Evolutionary conservation across 306 rosid genomes (phyloP).

Genomic region (Leucaena leucocephala): DNA sequence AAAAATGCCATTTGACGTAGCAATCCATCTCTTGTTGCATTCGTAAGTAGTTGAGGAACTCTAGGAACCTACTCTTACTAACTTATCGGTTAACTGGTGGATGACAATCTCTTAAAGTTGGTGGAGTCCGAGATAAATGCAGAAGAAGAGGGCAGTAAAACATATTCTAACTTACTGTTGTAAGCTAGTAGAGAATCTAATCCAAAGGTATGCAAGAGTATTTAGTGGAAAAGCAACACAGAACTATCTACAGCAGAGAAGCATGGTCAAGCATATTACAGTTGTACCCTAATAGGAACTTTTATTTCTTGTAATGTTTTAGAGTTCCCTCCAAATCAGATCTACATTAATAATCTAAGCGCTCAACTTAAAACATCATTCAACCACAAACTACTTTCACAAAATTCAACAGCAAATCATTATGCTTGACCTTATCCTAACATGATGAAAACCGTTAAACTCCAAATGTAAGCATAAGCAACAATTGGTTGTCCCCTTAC

Average conservation of each 20-base stretch:
- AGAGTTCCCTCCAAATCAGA: too few species aligned
- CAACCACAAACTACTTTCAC: too few species aligned
- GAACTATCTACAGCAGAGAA: neutral
- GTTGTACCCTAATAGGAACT: too few species aligned
- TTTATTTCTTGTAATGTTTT: too few species aligned
- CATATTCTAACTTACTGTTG: neutral
- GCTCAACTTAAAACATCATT: too few species aligned
- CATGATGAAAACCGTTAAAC: too few species aligned
- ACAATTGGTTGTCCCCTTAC: too few species aligned
- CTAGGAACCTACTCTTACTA: neutral
- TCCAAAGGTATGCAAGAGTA: neutral
- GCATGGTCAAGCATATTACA: neutral
- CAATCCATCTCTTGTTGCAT: neutral
- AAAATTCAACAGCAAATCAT: too few species aligned
- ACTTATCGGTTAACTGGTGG: slow-evolving; percentile 1
- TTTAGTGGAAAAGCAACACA: neutral
- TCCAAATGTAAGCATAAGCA: too few species aligned
- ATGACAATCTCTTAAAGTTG: neutral
- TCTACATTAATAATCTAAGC: too few species aligned
- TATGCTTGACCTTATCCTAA: too few species aligned
- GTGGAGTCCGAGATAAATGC: neutral
- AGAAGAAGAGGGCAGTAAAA: neutral
- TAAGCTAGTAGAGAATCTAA: neutral
- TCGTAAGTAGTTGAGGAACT: neutral
- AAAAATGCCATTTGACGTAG: neutral